phyloP scores from a whole-genome alignment of 2,329 filamentous ascomycete genomes.

The Pseudocercospora cruenta region DNA sequence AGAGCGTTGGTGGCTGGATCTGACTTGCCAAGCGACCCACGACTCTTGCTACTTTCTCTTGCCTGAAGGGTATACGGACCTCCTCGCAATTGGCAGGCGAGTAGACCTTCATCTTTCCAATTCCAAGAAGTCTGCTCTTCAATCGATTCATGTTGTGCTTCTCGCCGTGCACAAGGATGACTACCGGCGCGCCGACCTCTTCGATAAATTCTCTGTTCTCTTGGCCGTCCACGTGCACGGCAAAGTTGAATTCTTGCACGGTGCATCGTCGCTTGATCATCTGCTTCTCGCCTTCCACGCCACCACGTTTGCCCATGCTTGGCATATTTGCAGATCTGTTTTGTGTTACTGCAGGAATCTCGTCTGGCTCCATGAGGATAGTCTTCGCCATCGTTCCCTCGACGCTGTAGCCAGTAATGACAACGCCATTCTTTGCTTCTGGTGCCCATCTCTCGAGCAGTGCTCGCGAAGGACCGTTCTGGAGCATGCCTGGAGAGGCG shows the following conservation, averaged over 20 bases:
- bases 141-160: constrained; percentile 98
- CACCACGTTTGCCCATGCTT: constrained; percentile 40
- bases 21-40: constrained; percentile 84
- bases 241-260: constrained; percentile 92
- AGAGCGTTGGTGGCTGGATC: constrained; percentile 66
- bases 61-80: constrained; percentile 90
- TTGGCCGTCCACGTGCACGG: constrained; percentile 92
- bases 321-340: constrained; percentile 29
- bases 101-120: constrained; percentile 89
- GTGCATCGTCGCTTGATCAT: constrained; percentile 93
- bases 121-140: constrained; percentile 90
- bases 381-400: constrained; percentile 98
- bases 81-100: constrained; percentile 95
- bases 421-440: constrained; percentile 94
- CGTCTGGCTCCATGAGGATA: constrained; percentile 91
- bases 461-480: constrained; percentile 92
- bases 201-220: constrained; percentile 98
- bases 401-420: constrained; percentile 97
- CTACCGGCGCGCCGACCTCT: constrained; percentile 86
- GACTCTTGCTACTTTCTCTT: constrained; percentile 93
- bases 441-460: constrained; percentile 94
- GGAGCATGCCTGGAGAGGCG: constrained; percentile 95
- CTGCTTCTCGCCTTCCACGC: constrained; percentile 72
- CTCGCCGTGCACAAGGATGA: constrained; percentile 96
- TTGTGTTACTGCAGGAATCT: constrained; percentile 92